Base-by-base conservation (phyloP, 2,329 filamentous ascomycete genomes). In the Stachybotrys elegans region DNA sequence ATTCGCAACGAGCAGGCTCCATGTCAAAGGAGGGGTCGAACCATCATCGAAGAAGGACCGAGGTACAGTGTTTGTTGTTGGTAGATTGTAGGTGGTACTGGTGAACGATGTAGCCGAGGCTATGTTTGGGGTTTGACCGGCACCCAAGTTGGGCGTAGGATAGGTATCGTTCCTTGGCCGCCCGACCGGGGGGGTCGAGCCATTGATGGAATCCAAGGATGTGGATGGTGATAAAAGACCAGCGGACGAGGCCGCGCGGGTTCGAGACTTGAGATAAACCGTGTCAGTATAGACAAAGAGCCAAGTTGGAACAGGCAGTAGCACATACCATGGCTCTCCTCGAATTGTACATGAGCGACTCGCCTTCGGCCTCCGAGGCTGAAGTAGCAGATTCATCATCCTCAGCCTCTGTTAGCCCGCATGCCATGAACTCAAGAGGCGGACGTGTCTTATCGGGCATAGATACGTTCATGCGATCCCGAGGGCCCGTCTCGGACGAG, bases 21-120 rank as follows among this genome's bases (percentile, higher is more conserved):
- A 98, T 11, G 89, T 94, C 39, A 95, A 71, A 6, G 88, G 83
- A 9, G 87, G 78, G 4, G 84, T 82, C 40, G 82, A 80, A n/a
- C 84, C 84, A 60, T 96, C 90, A 54, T 97, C 91, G 57, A 95
- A 93, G 68, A 95, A 95, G 41, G 87, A 89, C 47, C 83, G 83
- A 25, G 89, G 86, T 47, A 90, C 79, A 5, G 74, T 76, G 19
- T 78, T 73, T 23, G 77, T 76, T 21, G 75, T 72, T 1, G 78
- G 78, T 1, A 81, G 66, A 51, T 73, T 78, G 56, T 79, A 81
- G 6, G 71, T 71, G 7, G 72, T 70, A 51, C 73, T 78, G 4
- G 78, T 83, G 51, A 83, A 84, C 4, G 81, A 81, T 8, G 79
- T 83, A 5, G 77, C 78, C 1, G 76, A 78, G 14, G 75, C 74